Evolutionary conservation across 192 early-diverging fungal species (phyloP).

Genomic region (Nowakowskiella sp.): DNA sequence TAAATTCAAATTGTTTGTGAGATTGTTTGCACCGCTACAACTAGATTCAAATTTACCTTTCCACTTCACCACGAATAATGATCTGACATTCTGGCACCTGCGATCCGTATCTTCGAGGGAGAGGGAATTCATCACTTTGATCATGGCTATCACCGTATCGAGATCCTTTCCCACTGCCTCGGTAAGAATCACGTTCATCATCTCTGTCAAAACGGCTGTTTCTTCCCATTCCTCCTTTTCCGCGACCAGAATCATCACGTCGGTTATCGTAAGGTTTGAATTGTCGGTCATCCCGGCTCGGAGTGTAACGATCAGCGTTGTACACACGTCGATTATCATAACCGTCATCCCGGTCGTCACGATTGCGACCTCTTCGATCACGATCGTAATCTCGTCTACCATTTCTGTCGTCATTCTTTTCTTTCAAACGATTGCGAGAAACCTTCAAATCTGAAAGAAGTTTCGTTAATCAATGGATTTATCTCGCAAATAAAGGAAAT

Average conservation of each 20-base stretch:
- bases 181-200: background rate
- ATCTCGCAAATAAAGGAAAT: slow-evolving; percentile 2
- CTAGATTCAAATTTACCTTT: slow-evolving; percentile 1
- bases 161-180: slow-evolving; percentile 4
- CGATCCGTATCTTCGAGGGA: slow-evolving; percentile 26
- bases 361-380: slow-evolving; percentile 5
- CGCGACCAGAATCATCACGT: background rate
- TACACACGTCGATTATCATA: slow-evolving; percentile 11
- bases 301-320: too few species aligned
- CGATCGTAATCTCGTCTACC: slow-evolving; percentile 15
- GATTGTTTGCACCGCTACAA: background rate
- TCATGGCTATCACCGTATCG: background rate
- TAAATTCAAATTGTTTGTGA: slow-evolving; percentile 1
- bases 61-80: background rate
- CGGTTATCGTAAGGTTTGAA: too few species aligned
- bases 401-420: slow-evolving; percentile 4
- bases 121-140: slow-evolving; percentile 24
- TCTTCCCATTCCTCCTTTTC: too few species aligned
- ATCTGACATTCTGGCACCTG: slow-evolving; percentile 28
- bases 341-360: slow-evolving; percentile 15
- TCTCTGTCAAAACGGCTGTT: too few species aligned
- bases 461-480: background rate
- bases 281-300: too few species aligned
- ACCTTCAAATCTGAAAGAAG: slow-evolving; percentile 30
- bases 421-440: slow-evolving; percentile 15